These are phyloP conservation scores for Leucocoprinus leucothites DNA, from an alignment of 768 basidiomycete genomes.

Conservation along the genomic window DNA sequence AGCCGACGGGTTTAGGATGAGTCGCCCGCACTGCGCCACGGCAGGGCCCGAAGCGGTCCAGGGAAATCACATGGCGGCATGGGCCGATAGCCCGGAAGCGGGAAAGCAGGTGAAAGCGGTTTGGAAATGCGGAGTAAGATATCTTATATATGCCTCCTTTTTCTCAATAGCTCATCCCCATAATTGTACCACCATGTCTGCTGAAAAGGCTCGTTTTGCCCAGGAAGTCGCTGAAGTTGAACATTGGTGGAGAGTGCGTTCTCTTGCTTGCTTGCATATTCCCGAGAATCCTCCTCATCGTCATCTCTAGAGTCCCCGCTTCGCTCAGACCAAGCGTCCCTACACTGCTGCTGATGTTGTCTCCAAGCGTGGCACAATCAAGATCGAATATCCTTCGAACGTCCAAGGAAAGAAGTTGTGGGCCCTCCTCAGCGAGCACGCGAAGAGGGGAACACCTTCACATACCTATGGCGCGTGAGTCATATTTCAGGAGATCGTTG, in stretches of 20 bases:
- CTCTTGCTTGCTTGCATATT: conserved; percentile 5
- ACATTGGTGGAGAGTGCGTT: conserved; percentile 85
- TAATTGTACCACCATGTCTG: conserved; percentile 43
- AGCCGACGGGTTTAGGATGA: conserved; percentile 29
- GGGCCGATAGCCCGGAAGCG: conserved; percentile 13
- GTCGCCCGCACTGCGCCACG: conserved; percentile 14
- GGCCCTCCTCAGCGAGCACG: conserved; percentile 70
- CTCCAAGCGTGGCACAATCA: conserved; percentile 86
- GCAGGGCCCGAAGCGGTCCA: conserved; percentile 21
- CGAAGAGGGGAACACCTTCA: conserved; percentile 73
- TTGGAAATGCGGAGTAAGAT: conserved; percentile 17
- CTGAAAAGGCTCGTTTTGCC: conserved; percentile 68
- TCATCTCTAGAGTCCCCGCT: conserved; percentile 70
- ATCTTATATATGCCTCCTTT: conserved; percentile 22
- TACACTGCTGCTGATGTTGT: conserved; percentile 95
- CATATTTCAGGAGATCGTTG: neutral
- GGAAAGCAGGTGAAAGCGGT: conserved; percentile 23
- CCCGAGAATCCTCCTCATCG: conserved; percentile 11
- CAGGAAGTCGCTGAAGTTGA: conserved; percentile 84
- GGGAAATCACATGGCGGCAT: conserved; percentile 45
- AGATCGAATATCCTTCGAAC: conserved; percentile 84
- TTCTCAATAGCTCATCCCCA: conserved; percentile 16
- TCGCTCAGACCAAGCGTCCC: conserved; percentile 81
- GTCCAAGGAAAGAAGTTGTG: conserved; percentile 86
- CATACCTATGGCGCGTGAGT: conserved; percentile 99